Conservation (phyloP, 176 grass and related monocot species). For the Zea luxurians region DNA sequence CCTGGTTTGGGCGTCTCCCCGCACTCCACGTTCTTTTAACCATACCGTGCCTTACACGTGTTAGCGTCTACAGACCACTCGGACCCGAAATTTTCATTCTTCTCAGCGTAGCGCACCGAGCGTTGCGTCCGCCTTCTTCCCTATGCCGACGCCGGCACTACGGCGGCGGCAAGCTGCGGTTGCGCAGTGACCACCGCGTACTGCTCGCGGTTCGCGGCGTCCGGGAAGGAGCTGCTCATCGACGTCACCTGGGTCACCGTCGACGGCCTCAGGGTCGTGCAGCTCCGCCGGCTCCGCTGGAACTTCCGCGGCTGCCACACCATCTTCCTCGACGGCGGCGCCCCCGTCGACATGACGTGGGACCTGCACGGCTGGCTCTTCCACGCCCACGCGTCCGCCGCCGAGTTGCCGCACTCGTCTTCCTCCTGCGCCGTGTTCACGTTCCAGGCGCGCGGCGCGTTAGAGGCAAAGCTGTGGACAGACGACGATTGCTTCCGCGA, state of each 20-base stretch:
- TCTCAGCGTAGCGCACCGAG: no score
- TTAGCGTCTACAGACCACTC: no score
- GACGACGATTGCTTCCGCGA: slow-evolving; percentile 3
- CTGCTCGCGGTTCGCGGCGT: slow-evolving; percentile 47
- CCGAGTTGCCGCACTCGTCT: background rate
- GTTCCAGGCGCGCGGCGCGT: slow-evolving; percentile 53
- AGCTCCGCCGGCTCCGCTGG: slow-evolving; percentile 50
- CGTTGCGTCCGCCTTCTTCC: no score
- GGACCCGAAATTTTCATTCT: no score
- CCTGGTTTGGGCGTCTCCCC: no score
- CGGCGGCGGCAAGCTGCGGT: no score
- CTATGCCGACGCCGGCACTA: no score
- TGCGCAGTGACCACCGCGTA: slow-evolving; percentile 63
- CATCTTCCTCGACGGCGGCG: slow-evolving; percentile 55
- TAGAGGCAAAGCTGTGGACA: slow-evolving; percentile 46
- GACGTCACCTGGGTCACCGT: slow-evolving; percentile 60
- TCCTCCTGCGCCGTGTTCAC: slow-evolving; percentile 60
- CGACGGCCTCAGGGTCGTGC: slow-evolving; percentile 57
- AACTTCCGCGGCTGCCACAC: slow-evolving; percentile 73
- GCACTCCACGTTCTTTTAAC: no score
- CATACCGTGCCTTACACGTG: no score
- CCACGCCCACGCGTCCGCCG: slow-evolving; percentile 27
- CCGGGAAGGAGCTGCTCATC: slow-evolving; percentile 53
- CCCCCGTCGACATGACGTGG: slow-evolving; percentile 69
- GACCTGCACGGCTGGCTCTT: slow-evolving; percentile 73